Conservation (phyloP, 1,284 basidiomycete genomes). For the Austroboletus rostrupii region DNA sequence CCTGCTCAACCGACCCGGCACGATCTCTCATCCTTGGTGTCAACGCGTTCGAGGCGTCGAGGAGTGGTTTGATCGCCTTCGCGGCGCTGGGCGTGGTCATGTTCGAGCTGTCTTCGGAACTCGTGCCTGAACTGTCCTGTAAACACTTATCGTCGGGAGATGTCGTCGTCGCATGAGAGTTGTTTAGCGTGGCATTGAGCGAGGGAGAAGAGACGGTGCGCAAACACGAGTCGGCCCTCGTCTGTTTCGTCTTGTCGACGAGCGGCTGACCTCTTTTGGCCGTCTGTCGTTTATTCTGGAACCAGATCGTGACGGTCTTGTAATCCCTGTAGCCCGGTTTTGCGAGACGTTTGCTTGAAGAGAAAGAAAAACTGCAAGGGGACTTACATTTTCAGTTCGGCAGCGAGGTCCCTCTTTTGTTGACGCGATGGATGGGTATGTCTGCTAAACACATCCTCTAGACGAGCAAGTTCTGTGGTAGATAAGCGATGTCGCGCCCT, state of each 20-base stretch:
- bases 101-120: too few species aligned
- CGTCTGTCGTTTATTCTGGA: slow-evolving; percentile 48
- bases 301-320: slow-evolving; percentile 50
- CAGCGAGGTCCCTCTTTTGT: slow-evolving; percentile 36
- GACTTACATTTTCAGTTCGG: slow-evolving; percentile 39
- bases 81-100: slow-evolving; percentile 13
- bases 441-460: slow-evolving; percentile 37
- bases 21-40: slow-evolving; percentile 6
- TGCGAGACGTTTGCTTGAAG: not conserved
- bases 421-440: slow-evolving; percentile 39
- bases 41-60: slow-evolving; percentile 18
- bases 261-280: slow-evolving; percentile 34
- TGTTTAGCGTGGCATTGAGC: slow-evolving; percentile 24
- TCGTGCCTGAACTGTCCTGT: not conserved
- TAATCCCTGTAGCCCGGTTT: slow-evolving; percentile 28
- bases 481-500: slow-evolving; percentile 39
- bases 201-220: slow-evolving; percentile 30
- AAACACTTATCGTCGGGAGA: not conserved
- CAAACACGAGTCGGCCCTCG: slow-evolving; percentile 19
- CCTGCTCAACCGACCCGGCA: not conserved
- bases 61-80: slow-evolving; percentile 20
- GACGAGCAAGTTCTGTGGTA: slow-evolving; percentile 34
- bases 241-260: slow-evolving; percentile 4
- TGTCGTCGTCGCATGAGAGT: not conserved
- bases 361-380: too few species aligned